These are phyloP conservation scores for Macaranga tanarius DNA, from an alignment of 441 rosid genomes.

Conservation along the genomic window DNA sequence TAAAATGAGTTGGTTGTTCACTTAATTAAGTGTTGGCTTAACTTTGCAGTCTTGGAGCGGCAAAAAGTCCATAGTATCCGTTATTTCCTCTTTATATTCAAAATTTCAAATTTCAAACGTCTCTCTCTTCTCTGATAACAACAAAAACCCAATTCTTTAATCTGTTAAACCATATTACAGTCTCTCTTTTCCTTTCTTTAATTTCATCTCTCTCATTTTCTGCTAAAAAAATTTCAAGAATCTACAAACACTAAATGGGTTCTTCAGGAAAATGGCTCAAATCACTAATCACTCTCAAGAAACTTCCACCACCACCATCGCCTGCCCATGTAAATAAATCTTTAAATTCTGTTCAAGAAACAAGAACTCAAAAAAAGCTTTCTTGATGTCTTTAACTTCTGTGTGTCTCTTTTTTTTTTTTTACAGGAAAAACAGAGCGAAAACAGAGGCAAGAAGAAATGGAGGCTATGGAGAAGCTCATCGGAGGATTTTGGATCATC, in stretches of 20 bases:
- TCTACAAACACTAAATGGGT: constrained; percentile 49
- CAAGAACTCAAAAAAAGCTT: not conserved
- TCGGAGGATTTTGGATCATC: constrained; percentile 60
- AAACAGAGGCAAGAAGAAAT: constrained; percentile 65
- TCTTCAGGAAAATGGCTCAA: constrained; percentile 83
- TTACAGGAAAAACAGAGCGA: constrained; percentile 45
- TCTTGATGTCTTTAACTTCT: not conserved
- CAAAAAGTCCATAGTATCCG: constrained; percentile 30
- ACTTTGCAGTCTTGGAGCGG: not conserved
- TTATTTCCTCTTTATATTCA: constrained; percentile 24
- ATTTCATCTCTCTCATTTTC: not conserved
- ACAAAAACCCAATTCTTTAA: not conserved
- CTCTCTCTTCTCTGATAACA: constrained; percentile 7
- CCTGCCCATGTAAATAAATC: constrained; percentile 39
- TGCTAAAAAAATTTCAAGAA: not conserved
- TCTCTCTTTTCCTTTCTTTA: not conserved
- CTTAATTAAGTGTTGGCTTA: not conserved
- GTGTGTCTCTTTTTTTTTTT: not conserved
- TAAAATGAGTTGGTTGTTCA: too few species aligned
- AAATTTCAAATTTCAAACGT: constrained; percentile 40
- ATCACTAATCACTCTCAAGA: constrained; percentile 54
- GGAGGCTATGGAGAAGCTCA: constrained; percentile 91
- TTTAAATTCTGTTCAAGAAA: not conserved
- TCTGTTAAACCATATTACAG: too few species aligned
- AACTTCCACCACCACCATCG: constrained; percentile 34